Evolutionary conservation across 148 eudicot genomes (phyloP).

Genomic region (Vaccinium darrowii): DNA sequence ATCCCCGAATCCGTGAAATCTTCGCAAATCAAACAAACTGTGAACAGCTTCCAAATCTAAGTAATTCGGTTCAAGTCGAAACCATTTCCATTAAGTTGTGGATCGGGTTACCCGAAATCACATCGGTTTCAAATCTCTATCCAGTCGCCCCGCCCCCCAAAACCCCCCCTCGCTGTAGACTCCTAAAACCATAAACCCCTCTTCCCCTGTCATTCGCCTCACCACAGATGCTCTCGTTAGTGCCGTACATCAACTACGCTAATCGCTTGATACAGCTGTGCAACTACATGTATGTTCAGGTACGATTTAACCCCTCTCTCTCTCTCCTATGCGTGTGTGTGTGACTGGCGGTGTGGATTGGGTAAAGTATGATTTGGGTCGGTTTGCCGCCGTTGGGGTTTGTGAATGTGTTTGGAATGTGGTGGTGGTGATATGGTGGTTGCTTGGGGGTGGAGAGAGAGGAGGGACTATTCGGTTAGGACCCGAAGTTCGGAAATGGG

Average conservation of each 20-base stretch:
- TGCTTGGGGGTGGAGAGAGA: neutral
- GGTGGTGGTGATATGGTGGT: neutral
- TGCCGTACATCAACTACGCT: neutral
- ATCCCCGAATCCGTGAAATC: no score
- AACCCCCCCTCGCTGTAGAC: neutral
- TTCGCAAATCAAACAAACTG: no score
- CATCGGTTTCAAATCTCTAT: neutral
- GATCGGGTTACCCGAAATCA: neutral
- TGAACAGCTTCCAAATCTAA: no score
- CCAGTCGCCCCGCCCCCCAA: neutral
- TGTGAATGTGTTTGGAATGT: neutral
- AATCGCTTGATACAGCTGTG: neutral
- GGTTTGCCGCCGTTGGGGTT: neutral
- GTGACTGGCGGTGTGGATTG: neutral
- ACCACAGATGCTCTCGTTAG: neutral
- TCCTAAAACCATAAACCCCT: neutral
- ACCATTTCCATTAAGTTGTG: neutral
- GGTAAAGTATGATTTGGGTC: neutral
- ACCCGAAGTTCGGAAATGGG: neutral
- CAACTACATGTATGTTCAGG: slow-evolving; percentile 15
- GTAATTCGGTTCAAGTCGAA: no score
- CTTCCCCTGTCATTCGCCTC: neutral
- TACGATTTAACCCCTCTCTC: neutral
- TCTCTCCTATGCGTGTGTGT: neutral
- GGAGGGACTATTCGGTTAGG: neutral